Conservation (phyloP, 1,139 yeast genomes). For the Hemisphaericaspora xylofermentans region DNA sequence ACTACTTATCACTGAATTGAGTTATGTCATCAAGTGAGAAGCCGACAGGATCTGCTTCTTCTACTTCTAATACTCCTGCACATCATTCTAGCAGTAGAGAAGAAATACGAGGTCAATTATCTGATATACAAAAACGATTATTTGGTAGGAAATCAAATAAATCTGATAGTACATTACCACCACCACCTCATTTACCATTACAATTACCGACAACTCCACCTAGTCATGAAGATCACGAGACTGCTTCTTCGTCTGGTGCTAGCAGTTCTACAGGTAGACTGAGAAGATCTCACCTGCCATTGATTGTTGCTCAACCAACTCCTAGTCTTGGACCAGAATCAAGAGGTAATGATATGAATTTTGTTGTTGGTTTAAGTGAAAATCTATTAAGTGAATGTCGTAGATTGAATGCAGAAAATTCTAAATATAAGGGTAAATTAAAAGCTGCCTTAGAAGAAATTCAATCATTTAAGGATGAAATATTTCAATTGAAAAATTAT, state of each 20-base stretch:
- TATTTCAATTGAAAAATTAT: constrained; percentile 30
- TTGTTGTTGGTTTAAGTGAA: constrained; percentile 82
- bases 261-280: constrained; percentile 1
- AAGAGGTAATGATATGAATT: constrained; percentile 67
- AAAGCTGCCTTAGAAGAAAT: constrained; percentile 44
- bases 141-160: constrained; percentile 31
- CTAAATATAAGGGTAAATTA: constrained; percentile 45
- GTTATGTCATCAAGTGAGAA: constrained; percentile 15
- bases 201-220: neutral
- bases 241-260: neutral
- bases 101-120: constrained; percentile 59
- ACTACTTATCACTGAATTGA: constrained; percentile 1
- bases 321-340: constrained; percentile 45
- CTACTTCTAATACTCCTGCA: neutral
- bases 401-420: constrained; percentile 68
- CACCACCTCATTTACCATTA: constrained; percentile 10
- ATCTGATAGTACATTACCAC: constrained; percentile 13
- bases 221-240: neutral
- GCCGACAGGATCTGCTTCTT: constrained; percentile 5
- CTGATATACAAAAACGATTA: constrained; percentile 57
- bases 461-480: constrained; percentile 37
- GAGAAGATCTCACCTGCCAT: neutral
- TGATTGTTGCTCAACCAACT: constrained; percentile 22
- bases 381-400: constrained; percentile 78
- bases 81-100: too few species aligned